Evolutionary conservation across 2,329 filamentous ascomycete genomes (phyloP).

Genomic region (Fusarium mexicanum): DNA sequence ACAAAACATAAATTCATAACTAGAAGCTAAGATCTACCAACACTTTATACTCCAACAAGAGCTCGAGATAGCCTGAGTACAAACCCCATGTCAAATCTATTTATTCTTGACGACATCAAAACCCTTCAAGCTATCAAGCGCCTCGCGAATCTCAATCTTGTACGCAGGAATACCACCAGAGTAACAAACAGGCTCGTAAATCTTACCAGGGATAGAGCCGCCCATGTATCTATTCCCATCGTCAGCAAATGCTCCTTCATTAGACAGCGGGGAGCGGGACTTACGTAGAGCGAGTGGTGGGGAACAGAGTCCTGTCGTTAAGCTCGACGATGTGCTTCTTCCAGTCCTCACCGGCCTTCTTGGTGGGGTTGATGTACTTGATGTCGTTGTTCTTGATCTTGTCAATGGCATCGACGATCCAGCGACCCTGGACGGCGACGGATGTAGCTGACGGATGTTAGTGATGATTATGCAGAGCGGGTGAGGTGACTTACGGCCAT

Average conservation of each 20-base stretch:
- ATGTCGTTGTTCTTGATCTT: conserved; percentile 58
- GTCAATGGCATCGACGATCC: conserved; percentile 61
- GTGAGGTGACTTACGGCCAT: conserved; percentile 52
- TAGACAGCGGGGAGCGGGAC: not conserved
- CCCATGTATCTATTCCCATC: conserved; percentile 64
- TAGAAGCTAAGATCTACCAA: not conserved
- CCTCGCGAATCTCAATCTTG: conserved; percentile 31
- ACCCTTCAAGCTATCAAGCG: conserved; percentile 31
- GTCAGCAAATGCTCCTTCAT: not conserved
- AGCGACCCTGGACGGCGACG: conserved; percentile 65
- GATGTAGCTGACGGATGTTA: conserved; percentile 48
- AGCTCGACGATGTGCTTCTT: conserved; percentile 59
- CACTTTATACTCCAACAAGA: not conserved
- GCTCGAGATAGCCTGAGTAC: not conserved
- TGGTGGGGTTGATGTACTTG: conserved; percentile 61
- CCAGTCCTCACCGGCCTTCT: conserved; percentile 58
- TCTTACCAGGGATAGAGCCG: conserved; percentile 63
- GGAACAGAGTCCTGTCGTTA: conserved; percentile 59
- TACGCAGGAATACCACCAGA: conserved; percentile 53
- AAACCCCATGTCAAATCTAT: not conserved
- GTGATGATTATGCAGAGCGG: not conserved
- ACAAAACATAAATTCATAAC: not conserved
- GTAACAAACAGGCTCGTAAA: conserved; percentile 62
- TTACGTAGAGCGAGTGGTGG: conserved; percentile 49
- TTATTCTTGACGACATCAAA: conserved; percentile 35